Evolutionary conservation across 805 yeast genomes (phyloP), one percentile per base, ranked within the genome.

Genomic region (Yarrowia sp.): DNA sequence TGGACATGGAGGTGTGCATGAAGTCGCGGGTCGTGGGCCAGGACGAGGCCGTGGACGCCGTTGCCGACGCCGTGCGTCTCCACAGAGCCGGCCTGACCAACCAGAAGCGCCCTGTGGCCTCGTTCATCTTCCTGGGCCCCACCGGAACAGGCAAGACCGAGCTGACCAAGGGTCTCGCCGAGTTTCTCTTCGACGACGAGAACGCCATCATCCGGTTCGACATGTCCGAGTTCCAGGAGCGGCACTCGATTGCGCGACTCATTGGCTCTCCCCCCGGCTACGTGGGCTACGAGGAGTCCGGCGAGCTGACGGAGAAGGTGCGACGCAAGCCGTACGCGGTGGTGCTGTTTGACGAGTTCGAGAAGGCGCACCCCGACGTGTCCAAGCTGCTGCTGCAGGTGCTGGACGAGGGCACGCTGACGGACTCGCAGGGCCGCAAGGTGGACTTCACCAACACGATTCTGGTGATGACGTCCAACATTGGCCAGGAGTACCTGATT

Each of bases 91-190:
- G 99, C 0, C 81, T 93, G 64, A 93, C 98, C 9, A 88, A 89
- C 72, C 97, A 91, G 66, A 88, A 88, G 74, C 82, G 97, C 65
- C 99, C 99, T 6, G 92, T 93, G 68, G 98, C 97, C 0, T 88
- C 96, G 62, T 94, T 94, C 74, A 87, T 93, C 87, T 94, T 94
- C 74, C 78, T 94, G 66, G 99, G 99, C 21, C 98, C 99, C 61
- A 94, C 99, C 0, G 99, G 99, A 76, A 93, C 98, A 0, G 99
- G 99, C 76, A 93, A 93, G 74, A 94, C 99, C 0, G 98, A 94
- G 73, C 80, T 94, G 59, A 92, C 97, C 7, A 93, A 94, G 73
- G 86, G 96, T 0, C 80, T 93, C 63, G 97, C 98, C 1, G 91
- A 90, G 68, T 94, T 94, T 69, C 75, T 93, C 68, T 94, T 94